Percentiles rank a stretch among this genome's conserved stretches.
phyloP scores from a whole-genome alignment of 768 basidiomycete genomes.

The Psilocybe tampanensis region DNA sequence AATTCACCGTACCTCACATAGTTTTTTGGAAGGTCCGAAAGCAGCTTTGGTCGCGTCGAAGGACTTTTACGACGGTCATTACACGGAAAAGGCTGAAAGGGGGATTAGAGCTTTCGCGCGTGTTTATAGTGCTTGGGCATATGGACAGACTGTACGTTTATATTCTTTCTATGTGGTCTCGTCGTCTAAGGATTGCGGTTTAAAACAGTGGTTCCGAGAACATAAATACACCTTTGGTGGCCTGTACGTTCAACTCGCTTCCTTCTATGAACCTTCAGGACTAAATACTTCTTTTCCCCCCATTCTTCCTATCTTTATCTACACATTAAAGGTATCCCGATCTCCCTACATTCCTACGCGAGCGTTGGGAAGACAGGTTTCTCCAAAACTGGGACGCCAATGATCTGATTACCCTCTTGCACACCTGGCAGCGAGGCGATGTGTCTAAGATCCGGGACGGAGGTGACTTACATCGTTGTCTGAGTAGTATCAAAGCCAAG shows the following conservation, averaged over 20 bases:
- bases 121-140: constrained; percentile 61
- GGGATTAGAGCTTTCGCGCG: constrained; percentile 60
- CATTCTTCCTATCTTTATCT: background rate
- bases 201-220: constrained; percentile 55
- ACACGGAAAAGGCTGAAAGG: constrained; percentile 44
- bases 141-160: constrained; percentile 49
- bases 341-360: constrained; percentile 51
- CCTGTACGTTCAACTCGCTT: constrained; percentile 21
- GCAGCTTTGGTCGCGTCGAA: constrained; percentile 56
- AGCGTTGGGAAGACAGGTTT: constrained; percentile 50
- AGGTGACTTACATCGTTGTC: constrained; percentile 42
- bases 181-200: background rate
- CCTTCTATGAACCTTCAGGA: no score
- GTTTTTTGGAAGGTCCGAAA: constrained; percentile 63
- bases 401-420: constrained; percentile 48
- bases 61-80: constrained; percentile 58
- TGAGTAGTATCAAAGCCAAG: constrained; percentile 48
- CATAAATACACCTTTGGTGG: constrained; percentile 46
- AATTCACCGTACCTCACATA: no score
- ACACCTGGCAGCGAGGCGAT: constrained; percentile 55
- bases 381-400: constrained; percentile 53
- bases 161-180: background rate
- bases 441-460: constrained; percentile 45
- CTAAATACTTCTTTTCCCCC: no score
- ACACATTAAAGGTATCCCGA: constrained; percentile 42